Base-by-base conservation (phyloP, 495 filamentous ascomycete genomes). In the Tirmania nivea region DNA sequence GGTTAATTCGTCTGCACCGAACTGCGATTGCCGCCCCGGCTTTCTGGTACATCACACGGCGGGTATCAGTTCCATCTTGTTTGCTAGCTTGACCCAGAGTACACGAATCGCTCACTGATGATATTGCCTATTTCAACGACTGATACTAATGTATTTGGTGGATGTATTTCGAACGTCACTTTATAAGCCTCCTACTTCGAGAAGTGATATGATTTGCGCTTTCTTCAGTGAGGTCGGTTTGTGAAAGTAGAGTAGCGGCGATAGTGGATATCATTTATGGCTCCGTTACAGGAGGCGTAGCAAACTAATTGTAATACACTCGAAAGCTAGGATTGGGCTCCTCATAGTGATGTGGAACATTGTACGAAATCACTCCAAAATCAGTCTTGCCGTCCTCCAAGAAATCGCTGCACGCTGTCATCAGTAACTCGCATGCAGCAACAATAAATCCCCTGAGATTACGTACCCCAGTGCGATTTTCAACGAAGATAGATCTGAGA, bases 381-480 rank as follows among this genome's bases (percentile, higher is more conserved):
- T 56, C 58, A 7, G 57, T 12, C 34, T 34, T 54, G 11, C 55
- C 55, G 8, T 34, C 11, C 5, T 52, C 55, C 11, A 14, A 37
- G 35, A 61, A 61, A 14, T 61, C 45, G 6, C 59, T 60, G 25
- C 35, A 19, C 21, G 36, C n/a, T n/a, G n/a, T n/a, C n/a, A n/a
- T n/a, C n/a, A n/a, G n/a, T n/a, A n/a, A n/a, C n/a, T n/a, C n/a
- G n/a, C n/a, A n/a, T n/a, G n/a, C n/a, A n/a, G n/a, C n/a, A n/a
- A n/a, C n/a, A n/a, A n/a, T n/a, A n/a, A n/a, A n/a, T n/a, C n/a
- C n/a, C n/a, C n/a, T n/a, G n/a, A n/a, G n/a, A n/a, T n/a, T n/a
- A 53, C 52, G 51, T 9, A 56, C 59, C 60, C 59, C 36, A 62
- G 6, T 3, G 60, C 60, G 36, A 63, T 54, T 34, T 60, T 56